Conservation (phyloP, 306 rosid species). For the Cucurbita argyrosperma region DNA sequence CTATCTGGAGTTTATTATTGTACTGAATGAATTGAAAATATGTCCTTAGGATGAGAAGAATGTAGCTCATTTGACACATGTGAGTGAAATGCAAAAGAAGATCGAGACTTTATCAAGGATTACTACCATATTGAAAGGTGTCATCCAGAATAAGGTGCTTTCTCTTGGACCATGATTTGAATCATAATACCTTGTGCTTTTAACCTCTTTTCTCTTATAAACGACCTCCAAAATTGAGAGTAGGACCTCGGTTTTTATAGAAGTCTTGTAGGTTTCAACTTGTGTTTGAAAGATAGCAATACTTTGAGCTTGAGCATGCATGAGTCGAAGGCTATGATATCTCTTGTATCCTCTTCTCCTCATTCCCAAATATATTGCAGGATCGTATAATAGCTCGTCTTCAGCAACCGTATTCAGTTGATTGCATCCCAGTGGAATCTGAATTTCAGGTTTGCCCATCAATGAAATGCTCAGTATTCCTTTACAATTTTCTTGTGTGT, state of each 20-base stretch:
- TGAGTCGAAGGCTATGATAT: not conserved
- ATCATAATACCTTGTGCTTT: not conserved
- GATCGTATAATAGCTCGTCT: slow-evolving; percentile 93
- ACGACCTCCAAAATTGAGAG: not conserved
- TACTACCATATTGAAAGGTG: slow-evolving; percentile 79
- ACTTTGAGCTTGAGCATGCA: not conserved
- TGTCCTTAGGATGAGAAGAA: slow-evolving; percentile 73
- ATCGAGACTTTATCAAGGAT: slow-evolving; percentile 68
- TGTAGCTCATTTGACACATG: slow-evolving; percentile 90
- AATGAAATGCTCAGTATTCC: not conserved
- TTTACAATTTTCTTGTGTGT: not conserved
- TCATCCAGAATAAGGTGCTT: slow-evolving; percentile 85
- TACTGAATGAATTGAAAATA: slow-evolving; percentile 7
- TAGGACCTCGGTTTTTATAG: not conserved
- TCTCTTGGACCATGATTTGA: not conserved
- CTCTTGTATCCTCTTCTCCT: not conserved
- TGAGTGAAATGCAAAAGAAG: slow-evolving; percentile 90
- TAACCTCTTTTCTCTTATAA: not conserved
- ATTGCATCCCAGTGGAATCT: slow-evolving; percentile 98
- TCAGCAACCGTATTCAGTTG: slow-evolving; percentile 94
- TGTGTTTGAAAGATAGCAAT: not conserved
- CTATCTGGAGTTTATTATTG: not conserved
- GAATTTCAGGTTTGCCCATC: slow-evolving; percentile 71
- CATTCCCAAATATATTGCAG: slow-evolving; percentile 24
- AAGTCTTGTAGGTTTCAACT: not conserved